Base-by-base conservation (phyloP, 2,329 filamentous ascomycete species). In the Neopestalotiopsis sp. region DNA sequence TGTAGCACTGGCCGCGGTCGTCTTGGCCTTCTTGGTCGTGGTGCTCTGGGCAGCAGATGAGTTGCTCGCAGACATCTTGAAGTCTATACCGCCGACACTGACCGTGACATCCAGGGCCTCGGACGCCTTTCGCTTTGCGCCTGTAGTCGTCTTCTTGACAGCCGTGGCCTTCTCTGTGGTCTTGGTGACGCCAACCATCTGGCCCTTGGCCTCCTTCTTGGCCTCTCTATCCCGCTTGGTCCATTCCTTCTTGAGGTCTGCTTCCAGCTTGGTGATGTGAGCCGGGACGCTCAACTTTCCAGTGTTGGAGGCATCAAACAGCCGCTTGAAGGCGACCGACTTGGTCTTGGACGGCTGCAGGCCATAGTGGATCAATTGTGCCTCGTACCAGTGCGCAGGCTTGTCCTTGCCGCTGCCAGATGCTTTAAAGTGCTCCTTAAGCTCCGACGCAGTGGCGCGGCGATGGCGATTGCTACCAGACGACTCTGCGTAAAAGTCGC, bases 311-410 rank as follows among this genome's bases (percentile, higher is more conserved):
- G 88, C 88, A 71, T 89, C 85, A n/a, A 86, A 82, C 17, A 92
- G 78, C 2, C 89, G 80, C 79, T 89, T 85, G 68, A 88, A 87
- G 10, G 89, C 88, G 0, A 85, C 83, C 28, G 86, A 84, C 77
- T 91, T 91, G 59, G 83, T 83, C 73, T 88, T 89, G 20, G 87
- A 88, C 0, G 84, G 82, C 6, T 80, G 81, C 0, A 91, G 80
- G 1, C 87, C 89, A 77, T 91, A 91, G 77, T 91, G 89, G 4
- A 89, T 77, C 12, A 91, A 82, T 71, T 91, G 88, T 0, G 89
- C 88, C 70, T 89, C 85, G 69, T 89, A 91, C 86, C 86, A 91
- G 71, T 90, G 87, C 1, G 82, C 88, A 0, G 88, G 84, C 58
- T 83, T 84, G 72, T 90, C 87, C 58, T 79, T 81, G 32, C 79